Evolutionary conservation across 257 asterid genomes (phyloP).

Genomic region (Leptodermis oblonga): DNA sequence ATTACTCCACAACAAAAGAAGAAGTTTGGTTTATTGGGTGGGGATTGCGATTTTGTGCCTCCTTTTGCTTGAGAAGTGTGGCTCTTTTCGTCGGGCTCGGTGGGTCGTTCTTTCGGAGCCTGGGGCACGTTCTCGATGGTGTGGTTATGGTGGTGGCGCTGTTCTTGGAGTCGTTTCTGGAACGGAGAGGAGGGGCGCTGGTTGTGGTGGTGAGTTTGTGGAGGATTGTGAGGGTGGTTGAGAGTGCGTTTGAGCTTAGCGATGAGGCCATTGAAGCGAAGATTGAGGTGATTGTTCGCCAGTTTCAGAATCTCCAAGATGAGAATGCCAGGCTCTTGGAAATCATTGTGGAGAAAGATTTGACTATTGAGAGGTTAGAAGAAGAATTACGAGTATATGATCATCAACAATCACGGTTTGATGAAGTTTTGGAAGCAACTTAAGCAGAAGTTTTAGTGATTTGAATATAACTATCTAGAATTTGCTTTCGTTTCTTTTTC

Average conservation of each 20-base stretch:
- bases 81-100: slow-evolving; percentile 24
- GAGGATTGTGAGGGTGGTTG: slow-evolving; percentile 34
- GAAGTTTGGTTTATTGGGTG: slow-evolving; percentile 27
- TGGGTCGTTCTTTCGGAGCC: slow-evolving; percentile 8
- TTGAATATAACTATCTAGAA: no score
- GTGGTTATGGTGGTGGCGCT: slow-evolving; percentile 29
- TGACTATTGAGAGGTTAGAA: slow-evolving; percentile 15
- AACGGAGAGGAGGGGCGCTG: slow-evolving; percentile 29
- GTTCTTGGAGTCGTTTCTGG: slow-evolving; percentile 23
- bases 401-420: neutral
- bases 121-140: slow-evolving; percentile 29
- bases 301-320: slow-evolving; percentile 25
- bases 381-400: slow-evolving; percentile 15
- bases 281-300: slow-evolving; percentile 19
- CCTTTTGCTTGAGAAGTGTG: slow-evolving; percentile 15
- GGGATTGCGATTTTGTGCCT: slow-evolving; percentile 21
- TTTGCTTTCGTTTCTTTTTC: no score
- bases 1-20: neutral
- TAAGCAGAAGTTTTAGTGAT: no score
- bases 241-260: slow-evolving; percentile 32
- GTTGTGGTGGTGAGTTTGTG: slow-evolving; percentile 32
- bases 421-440: neutral
- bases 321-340: slow-evolving; percentile 26
- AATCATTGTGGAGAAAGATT: slow-evolving; percentile 24
- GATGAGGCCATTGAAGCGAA: slow-evolving; percentile 34